These are phyloP conservation scores for Leavenworthia alabamica DNA, from an alignment of 345 rosid species.

Conservation along the genomic window DNA sequence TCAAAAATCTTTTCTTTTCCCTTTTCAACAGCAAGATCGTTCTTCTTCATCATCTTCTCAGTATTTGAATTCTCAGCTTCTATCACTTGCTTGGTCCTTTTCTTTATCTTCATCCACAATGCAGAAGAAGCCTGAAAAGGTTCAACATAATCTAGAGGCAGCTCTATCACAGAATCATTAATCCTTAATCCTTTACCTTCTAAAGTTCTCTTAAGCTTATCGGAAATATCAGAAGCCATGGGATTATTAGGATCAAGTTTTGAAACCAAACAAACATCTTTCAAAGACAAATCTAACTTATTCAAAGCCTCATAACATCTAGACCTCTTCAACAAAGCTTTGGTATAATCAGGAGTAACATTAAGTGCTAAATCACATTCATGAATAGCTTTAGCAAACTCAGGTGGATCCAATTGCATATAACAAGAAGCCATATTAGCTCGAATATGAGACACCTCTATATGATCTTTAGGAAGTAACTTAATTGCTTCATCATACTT, in stretches of 20 bases:
- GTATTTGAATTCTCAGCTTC: constrained; percentile 24
- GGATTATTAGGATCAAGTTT: constrained; percentile 61
- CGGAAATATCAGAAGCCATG: constrained; percentile 65
- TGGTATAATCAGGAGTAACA: constrained; percentile 59
- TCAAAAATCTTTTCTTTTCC: constrained; percentile 28
- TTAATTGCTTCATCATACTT: constrained; percentile 77
- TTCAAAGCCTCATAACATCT: constrained; percentile 87
- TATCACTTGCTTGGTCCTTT: constrained; percentile 33
- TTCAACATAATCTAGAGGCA: constrained; percentile 67
- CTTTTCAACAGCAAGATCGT: constrained; percentile 15
- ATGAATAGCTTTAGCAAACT: constrained; percentile 65
- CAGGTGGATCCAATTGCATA: constrained; percentile 73
- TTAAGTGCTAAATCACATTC: constrained; percentile 74
- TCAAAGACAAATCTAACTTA: constrained; percentile 64
- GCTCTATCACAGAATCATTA: constrained; percentile 54
- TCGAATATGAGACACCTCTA: constrained; percentile 57
- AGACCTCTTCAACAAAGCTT: constrained; percentile 78
- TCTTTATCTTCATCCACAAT: constrained; percentile 35
- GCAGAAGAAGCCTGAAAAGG: constrained; percentile 37
- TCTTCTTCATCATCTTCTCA: constrained; percentile 18
- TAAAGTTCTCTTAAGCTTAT: constrained; percentile 53
- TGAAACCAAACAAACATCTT: constrained; percentile 62
- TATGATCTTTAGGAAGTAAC: constrained; percentile 61
- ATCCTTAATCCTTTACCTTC: constrained; percentile 57
- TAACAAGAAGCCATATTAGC: constrained; percentile 82